Base-by-base conservation (phyloP, 1,284 basidiomycete species). In the Austroboletus niveus region DNA sequence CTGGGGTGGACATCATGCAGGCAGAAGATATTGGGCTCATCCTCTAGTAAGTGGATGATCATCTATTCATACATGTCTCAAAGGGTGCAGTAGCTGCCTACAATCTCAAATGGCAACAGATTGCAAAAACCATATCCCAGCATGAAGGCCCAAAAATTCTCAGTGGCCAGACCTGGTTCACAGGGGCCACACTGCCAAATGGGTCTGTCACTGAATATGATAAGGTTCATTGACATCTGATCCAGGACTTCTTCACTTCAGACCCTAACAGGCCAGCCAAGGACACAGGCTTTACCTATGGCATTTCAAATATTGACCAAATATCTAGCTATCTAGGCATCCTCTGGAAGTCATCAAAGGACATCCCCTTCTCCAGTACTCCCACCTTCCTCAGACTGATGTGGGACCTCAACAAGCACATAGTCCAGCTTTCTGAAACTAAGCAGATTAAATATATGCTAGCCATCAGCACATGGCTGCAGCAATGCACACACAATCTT, bases 1-100 rank as follows among this genome's bases (percentile, higher is more conserved):
- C 69, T 0, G 60, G 62, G 0, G 11, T 57, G 0, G 69, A 74
- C 30, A 62, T 78, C 1, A 52, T 73, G 22, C 42, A 60, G 0
- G 12, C 22, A 0, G 2, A 31, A 0, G 72, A 73, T 0, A 60
- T 77, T 1, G 67, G 70, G 0, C 74, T 72, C 0, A 39, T 76
- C 0, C 46, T 60, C 0, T 64, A 72, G 45, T 77, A 74, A 74
- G 71, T 77, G 0, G 74, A 78, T 47, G 69, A 77, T 47, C 69
- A 73, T 24, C 5, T 72, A 0, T 76, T 75, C 55, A 35, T 75
- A 1, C 54, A 66, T 0, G 61, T 75, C 0, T 42, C 38, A 5
- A 10, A 1, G 2, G 4, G 2, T 3, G 1, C 9, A 7, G 9
- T 42, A 1, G 4, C 6, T 1, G 1, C 6, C 1, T 52, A 44